Percentiles rank a stretch among this genome's conserved stretches.
These are phyloP conservation scores for Hypomyces rosellus DNA, from an alignment of 2,329 filamentous ascomycete genomes.

Conservation along the genomic window DNA sequence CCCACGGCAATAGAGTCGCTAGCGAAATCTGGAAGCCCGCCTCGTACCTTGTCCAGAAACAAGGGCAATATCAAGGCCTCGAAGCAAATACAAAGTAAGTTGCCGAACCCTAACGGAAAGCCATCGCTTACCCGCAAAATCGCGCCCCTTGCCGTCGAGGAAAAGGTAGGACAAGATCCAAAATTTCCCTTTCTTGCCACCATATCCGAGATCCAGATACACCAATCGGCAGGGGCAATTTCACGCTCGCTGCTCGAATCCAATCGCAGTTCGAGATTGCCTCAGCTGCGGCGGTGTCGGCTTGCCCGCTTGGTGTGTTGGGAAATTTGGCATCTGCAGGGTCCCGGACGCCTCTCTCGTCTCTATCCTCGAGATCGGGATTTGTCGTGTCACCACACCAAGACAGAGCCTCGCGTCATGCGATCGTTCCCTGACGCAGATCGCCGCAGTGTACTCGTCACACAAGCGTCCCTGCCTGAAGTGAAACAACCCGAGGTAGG, in stretches of 20 bases:
- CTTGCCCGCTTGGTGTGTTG: constrained; percentile 10
- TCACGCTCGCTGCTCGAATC: constrained; percentile 7
- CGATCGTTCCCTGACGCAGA: constrained; percentile 12
- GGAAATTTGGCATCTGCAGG: constrained; percentile 10
- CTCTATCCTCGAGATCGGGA: constrained; percentile 11
- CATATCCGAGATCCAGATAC: not conserved
- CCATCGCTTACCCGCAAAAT: not conserved
- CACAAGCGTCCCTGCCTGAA: constrained; percentile 9
- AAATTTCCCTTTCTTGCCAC: constrained; percentile 8
- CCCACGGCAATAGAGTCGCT: too few species aligned
- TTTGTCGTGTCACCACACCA: constrained; percentile 8
- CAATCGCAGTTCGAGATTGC: constrained; percentile 6
- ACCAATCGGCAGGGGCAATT: not conserved
- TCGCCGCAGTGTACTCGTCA: constrained; percentile 8
- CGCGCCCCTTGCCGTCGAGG: constrained; percentile 7
- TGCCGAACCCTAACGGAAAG: not conserved
- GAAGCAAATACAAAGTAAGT: too few species aligned
- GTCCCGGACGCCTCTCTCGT: constrained; percentile 9
- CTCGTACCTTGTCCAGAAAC: too few species aligned
- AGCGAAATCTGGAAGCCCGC: too few species aligned
- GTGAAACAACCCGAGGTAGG: constrained; percentile 13
- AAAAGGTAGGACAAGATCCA: constrained; percentile 7
- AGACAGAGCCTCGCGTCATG: constrained; percentile 12
- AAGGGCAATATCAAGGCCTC: too few species aligned
- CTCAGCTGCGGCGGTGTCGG: constrained; percentile 9